Evolutionary conservation across 257 asterid species (phyloP), one percentile per base, ranked within the genome.

Genomic region (Nicotiana tomentosiformis): DNA sequence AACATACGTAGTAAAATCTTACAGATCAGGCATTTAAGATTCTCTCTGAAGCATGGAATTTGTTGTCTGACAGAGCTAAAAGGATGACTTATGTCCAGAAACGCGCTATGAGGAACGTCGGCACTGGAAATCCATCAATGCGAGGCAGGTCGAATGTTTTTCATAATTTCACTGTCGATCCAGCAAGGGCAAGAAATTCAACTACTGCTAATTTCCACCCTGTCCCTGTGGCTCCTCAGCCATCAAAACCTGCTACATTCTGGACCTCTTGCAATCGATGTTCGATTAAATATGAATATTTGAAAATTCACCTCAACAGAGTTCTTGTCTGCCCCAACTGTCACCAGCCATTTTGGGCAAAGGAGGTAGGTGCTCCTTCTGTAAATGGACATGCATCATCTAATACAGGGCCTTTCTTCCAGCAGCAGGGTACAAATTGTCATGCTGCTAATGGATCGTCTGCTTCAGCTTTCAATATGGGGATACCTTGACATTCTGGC

Each of bases 211-310:
- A 76, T 69, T 43, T 82, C 67, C 85, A 39, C 69, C 69, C 86
- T 23, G 66, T 49, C 26, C 77, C 86, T 60, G 62, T n/a, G 15
- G 32, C 72, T 84, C 66, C 80, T 85, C 30, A 4, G 33, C 81
- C 83, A 30, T 66, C 87, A 60, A 70, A 16, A 39, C 77, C 77
- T 8, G 82, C 66, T 26, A 87, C 92, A 30, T 93, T 92, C 64
- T 90, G 97, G 97, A 92, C 97, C 26, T 49, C 33, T 66, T 93
- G 98, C 86, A 69, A 37, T 18, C 29, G 33, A 49, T 93, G 97
- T 87, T 66, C 1, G 61, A 67, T 55, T 3, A 81, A 85, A 2
- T 88, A 55, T 12, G 87, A 90, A 85, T 92, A 85, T 77, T 7
- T 23, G 20, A 84, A 35, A 39, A 55, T 62, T 4, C 85, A 61